Percentiles rank a stretch among this genome's conserved stretches.
Conservation (phyloP, 1,284 basidiomycete species). For the Fomitopsis pinicola region DNA sequence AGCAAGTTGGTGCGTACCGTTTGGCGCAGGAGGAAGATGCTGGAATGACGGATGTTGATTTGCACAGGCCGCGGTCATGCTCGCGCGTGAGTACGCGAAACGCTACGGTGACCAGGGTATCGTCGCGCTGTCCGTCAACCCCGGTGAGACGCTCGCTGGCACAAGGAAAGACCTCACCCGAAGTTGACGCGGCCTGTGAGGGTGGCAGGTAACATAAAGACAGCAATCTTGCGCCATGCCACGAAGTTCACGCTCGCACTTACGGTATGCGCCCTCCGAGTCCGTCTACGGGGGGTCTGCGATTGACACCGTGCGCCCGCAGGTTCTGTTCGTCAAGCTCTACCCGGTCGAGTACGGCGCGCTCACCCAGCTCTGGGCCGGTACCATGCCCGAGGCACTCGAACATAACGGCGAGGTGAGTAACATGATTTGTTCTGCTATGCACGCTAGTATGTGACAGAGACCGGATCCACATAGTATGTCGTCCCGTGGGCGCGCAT, state of each 20-base stretch:
- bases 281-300: constrained; percentile 11
- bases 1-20: constrained; percentile 30
- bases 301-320: not conserved
- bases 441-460: not conserved
- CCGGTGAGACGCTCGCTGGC: constrained; percentile 19
- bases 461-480: not conserved
- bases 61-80: constrained; percentile 40
- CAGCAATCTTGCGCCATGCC: constrained; percentile 6
- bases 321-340: not conserved
- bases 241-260: constrained; percentile 4
- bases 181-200: too few species aligned
- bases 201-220: constrained; percentile 4
- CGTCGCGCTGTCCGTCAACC: constrained; percentile 42
- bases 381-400: constrained; percentile 19
- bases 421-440: not conserved
- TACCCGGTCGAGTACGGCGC: constrained; percentile 18
- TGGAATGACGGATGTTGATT: not conserved
- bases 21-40: too few species aligned
- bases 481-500: constrained; percentile 36
- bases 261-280: not conserved
- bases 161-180: too few species aligned
- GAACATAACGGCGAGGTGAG: constrained; percentile 18
- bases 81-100: constrained; percentile 43
- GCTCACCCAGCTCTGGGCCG: constrained; percentile 23
- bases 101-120: constrained; percentile 50